Conservation (phyloP, 345 rosid species). For the Dimocarpus longan region DNA sequence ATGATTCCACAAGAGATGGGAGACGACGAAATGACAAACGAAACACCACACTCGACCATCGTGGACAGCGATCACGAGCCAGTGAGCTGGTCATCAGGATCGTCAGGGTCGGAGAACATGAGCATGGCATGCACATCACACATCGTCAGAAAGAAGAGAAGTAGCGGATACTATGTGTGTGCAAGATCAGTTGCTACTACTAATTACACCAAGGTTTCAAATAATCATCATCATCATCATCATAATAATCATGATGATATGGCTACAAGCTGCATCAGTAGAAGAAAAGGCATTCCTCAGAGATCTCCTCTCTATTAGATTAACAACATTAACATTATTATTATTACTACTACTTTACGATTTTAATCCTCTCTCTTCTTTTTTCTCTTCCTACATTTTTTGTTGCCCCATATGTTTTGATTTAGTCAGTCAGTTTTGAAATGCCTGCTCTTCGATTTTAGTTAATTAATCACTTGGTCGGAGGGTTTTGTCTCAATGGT, state of each 20-base stretch:
- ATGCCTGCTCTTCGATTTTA: constrained; percentile 22
- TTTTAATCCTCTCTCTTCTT: neutral
- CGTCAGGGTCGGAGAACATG: constrained; percentile 57
- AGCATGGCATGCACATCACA: constrained; percentile 36
- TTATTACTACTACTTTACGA: neutral
- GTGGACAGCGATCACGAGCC: constrained; percentile 70
- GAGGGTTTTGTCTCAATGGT: constrained; percentile 73
- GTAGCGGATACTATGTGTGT: constrained; percentile 59
- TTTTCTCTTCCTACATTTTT: neutral
- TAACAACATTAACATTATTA: neutral
- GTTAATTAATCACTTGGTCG: constrained; percentile 62
- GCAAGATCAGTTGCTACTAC: constrained; percentile 43
- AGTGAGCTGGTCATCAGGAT: constrained; percentile 72
- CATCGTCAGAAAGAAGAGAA: constrained; percentile 76
- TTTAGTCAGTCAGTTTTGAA: constrained; percentile 13
- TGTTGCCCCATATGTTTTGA: constrained; percentile 24
- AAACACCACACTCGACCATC: constrained; percentile 68
- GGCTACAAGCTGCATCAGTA: constrained; percentile 60
- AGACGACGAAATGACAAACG: constrained; percentile 59
- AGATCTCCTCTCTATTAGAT: constrained; percentile 84
- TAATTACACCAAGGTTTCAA: constrained; percentile 37
- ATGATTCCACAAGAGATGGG: constrained; percentile 79
- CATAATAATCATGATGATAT: constrained; percentile 51
- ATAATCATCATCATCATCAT: no score
- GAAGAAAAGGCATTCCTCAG: constrained; percentile 95